phyloP scores from a whole-genome alignment of 108 stramenopile genomes.

The Pseudonitzschia multistriata region DNA sequence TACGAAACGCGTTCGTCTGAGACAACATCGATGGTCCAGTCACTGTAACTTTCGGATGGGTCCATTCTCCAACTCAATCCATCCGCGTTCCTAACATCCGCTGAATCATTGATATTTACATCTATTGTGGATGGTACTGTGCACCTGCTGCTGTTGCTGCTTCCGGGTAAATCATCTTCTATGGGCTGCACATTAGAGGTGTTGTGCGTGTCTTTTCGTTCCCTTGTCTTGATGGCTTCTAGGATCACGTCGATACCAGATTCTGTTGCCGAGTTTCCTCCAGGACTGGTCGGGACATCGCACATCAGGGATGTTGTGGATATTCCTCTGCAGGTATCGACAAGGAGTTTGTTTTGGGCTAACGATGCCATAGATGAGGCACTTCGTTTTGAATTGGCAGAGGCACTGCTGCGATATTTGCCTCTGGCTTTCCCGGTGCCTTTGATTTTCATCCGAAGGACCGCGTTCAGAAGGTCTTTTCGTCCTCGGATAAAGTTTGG shows the following conservation, averaged over 20 bases:
- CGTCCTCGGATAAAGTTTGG: slow-evolving; percentile 26
- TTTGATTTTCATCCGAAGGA: slow-evolving; percentile 36
- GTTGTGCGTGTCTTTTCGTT: neutral
- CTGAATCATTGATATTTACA: neutral
- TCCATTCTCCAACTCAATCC: slow-evolving; percentile 37
- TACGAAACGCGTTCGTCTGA: slow-evolving; percentile 18
- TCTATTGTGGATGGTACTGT: slow-evolving; percentile 10
- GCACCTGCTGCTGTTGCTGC: neutral
- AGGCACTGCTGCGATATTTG: slow-evolving; percentile 26
- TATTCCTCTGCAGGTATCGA: too few species aligned
- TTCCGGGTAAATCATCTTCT: neutral
- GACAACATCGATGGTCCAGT: slow-evolving; percentile 46
- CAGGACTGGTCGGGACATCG: neutral
- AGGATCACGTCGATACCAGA: slow-evolving; percentile 13
- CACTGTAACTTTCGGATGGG: slow-evolving; percentile 44
- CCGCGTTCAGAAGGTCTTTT: slow-evolving; percentile 22
- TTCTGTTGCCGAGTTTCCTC: neutral
- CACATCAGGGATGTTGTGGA: neutral
- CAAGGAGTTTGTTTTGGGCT: neutral
- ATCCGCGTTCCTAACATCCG: neutral
- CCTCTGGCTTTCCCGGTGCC: slow-evolving; percentile 40
- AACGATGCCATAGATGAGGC: neutral
- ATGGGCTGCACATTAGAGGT: neutral
- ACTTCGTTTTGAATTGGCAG: neutral
- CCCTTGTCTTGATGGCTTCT: slow-evolving; percentile 4